Conservation (phyloP, 108 stramenopile genomes). For the Nitzschia sp. region DNA sequence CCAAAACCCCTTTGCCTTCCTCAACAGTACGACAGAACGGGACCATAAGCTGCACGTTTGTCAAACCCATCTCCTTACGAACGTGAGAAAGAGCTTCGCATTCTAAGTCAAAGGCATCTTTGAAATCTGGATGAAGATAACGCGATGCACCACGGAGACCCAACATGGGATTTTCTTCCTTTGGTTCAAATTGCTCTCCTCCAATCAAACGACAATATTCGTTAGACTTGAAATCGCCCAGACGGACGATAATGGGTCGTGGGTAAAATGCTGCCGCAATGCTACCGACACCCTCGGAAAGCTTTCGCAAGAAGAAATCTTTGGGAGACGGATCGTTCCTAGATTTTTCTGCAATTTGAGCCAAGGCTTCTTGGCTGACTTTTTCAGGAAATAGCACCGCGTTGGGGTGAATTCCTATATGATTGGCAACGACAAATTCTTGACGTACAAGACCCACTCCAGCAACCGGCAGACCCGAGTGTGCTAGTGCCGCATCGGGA, state of each 20-base stretch:
- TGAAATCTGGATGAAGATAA: conserved; percentile 37
- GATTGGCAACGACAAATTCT: too few relatives aligned
- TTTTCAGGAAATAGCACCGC: too few relatives aligned
- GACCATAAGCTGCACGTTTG: conserved; percentile 45
- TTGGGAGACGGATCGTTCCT: conserved; percentile 37
- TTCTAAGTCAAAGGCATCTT: conserved; percentile 45
- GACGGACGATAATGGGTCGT: conserved; percentile 41
- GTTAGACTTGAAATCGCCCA: conserved; percentile 52
- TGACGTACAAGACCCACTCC: too few relatives aligned
- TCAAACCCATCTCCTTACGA: conserved; percentile 48
- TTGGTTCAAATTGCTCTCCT: conserved; percentile 45
- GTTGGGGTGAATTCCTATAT: too few relatives aligned
- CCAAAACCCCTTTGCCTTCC: too few relatives aligned
- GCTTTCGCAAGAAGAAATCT: conserved; percentile 37
- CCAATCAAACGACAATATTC: conserved; percentile 46
- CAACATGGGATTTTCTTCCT: conserved; percentile 56
- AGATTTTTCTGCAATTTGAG: too few relatives aligned
- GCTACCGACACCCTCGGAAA: conserved; percentile 41
- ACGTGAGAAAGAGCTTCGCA: conserved; percentile 40
- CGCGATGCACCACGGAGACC: conserved; percentile 42
- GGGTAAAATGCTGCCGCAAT: conserved; percentile 49
- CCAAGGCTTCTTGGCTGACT: too few relatives aligned
- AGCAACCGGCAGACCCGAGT: conserved; percentile 39
- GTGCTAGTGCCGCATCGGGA: conserved; percentile 36
- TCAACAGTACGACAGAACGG: conserved; percentile 45